Base-by-base conservation (phyloP, 495 filamentous ascomycete genomes). In the Neurospora tetrasperma region DNA sequence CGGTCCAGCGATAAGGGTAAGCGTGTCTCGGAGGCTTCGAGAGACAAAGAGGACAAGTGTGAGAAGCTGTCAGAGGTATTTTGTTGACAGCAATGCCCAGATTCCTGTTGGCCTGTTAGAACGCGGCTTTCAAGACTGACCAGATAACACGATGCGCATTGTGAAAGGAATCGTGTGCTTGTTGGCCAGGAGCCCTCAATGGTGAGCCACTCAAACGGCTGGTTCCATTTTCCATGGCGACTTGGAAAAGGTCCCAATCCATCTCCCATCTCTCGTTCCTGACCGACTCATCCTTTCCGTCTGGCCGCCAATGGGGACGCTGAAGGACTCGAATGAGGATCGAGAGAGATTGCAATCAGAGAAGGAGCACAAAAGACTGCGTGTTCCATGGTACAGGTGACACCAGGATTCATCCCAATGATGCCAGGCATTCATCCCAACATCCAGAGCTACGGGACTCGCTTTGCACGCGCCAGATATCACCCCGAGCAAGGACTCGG, bases 1-100 rank as follows among this genome's bases (percentile, higher is more conserved):
- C 75, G 39, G 54, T 62, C 54, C 27, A 62, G 71, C 75, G 75
- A 75, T 75, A 75, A 77, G 75, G 42, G 27, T 38, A 18, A 38
- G 9, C 7, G 2, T 74, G 73, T 76, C 75, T 75, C 43, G 46
- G 71, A 74, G 42, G 73, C 71, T 71, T 40, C 12, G 39, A 72
- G 43, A 69, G 71, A 72, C 68, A 38, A 66, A 66, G 54, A 66
- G 54, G 54, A 66, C 54, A 12, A 35, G 27, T 18, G 23, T 66
- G 54, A 66, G 35, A 35, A 66, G 54, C 54, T 12, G 54, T 66
- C 42, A 71, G 54, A 31, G 70, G 70, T 71, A 71, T 66, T 66
- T 62, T 62, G 54, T 35, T 66, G 54, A 38, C 54, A 66, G 54
- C 23, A 66, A 27, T 66, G 54, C 14, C 54, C 31, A 18, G 27